Evolutionary conservation across 306 rosid genomes (phyloP).

Genomic region (Prunus mume): DNA sequence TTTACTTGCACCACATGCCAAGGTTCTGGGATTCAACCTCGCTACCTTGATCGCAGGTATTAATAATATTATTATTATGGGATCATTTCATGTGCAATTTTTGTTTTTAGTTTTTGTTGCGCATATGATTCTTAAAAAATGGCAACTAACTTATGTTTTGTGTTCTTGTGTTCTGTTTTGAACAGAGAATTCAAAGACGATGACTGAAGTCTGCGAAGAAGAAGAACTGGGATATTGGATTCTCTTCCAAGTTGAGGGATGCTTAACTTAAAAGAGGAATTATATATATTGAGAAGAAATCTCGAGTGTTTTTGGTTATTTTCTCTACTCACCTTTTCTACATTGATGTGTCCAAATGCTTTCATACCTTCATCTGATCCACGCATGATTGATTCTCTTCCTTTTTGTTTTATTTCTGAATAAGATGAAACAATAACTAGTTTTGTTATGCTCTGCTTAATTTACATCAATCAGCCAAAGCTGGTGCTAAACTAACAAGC

Average conservation of each 20-base stretch:
- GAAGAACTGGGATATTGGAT: neutral
- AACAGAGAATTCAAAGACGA: conserved; percentile 93
- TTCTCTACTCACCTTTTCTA: neutral
- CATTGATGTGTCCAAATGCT: neutral
- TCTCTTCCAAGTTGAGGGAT: neutral
- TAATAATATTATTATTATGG: neutral
- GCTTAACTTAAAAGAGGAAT: neutral
- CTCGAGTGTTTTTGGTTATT: too few species aligned
- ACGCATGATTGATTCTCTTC: neutral
- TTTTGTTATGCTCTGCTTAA: too few species aligned
- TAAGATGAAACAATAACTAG: too few species aligned
- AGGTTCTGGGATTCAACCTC: conserved; percentile 97
- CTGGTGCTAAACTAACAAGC: too few species aligned
- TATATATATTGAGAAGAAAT: neutral
- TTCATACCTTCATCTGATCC: neutral
- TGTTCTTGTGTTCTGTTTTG: conserved; percentile 24
- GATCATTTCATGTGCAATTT: neutral
- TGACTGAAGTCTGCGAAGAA: conserved; percentile 50
- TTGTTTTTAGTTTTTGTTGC: neutral
- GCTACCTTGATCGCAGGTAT: conserved; percentile 95
- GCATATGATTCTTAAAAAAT: neutral
- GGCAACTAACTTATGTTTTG: neutral
- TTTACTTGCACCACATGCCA: conserved; percentile 95
- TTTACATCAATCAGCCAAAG: too few species aligned
- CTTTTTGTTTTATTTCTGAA: too few species aligned